Percentiles rank a stretch among this genome's conserved stretches.
Evolutionary conservation across 140 eudicot genomes (phyloP).

Genomic region (Erigeron philadelphicus): DNA sequence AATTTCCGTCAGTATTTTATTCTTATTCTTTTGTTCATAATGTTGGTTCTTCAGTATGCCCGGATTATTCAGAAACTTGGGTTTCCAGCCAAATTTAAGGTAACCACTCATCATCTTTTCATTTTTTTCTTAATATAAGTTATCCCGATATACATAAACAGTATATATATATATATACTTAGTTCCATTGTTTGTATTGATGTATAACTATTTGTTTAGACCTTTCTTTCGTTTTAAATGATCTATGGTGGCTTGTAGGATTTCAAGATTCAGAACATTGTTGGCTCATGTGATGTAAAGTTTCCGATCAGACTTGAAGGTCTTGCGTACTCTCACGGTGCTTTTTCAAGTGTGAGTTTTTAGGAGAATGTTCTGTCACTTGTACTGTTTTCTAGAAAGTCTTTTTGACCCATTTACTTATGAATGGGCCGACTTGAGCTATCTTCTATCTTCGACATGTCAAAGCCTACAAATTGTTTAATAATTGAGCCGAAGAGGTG

Average conservation of each 20-base stretch:
- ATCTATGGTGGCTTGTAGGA: conserved; percentile 33
- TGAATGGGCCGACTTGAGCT: neutral
- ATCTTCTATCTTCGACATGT: neutral
- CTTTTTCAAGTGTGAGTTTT: conserved; percentile 57
- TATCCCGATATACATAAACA: neutral
- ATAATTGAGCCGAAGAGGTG: too few species aligned
- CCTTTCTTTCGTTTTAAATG: too few species aligned
- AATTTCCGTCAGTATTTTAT: neutral
- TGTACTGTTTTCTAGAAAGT: neutral
- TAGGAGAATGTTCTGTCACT: neutral
- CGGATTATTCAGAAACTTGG: conserved; percentile 75
- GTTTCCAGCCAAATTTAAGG: conserved; percentile 66
- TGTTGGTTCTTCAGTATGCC: conserved; percentile 45
- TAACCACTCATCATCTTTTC: conserved; percentile 1
- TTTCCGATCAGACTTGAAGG: conserved; percentile 77
- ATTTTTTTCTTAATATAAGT: neutral
- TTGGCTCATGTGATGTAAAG: conserved; percentile 73
- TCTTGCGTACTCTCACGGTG: conserved; percentile 56
- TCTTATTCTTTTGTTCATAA: neutral
- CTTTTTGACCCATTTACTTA: neutral
- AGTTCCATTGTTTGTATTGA: neutral
- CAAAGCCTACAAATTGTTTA: neutral
- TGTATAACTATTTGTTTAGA: neutral
- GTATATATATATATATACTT: neutral
- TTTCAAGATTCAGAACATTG: conserved; percentile 73